phyloP scores from a whole-genome alignment of 2,329 filamentous ascomycete genomes.

The Venturiaceae sp. region DNA sequence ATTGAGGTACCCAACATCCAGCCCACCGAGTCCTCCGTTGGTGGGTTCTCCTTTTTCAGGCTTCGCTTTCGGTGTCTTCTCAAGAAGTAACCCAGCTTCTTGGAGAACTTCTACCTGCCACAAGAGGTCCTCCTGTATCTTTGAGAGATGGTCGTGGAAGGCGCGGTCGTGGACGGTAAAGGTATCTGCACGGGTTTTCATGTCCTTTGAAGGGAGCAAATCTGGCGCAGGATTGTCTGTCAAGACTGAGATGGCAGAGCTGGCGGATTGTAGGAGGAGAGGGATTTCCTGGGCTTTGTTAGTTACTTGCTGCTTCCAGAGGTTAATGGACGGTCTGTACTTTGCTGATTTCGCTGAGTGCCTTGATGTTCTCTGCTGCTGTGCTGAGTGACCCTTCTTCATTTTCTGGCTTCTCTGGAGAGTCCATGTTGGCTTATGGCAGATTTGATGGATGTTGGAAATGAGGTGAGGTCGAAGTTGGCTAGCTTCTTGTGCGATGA shows the following conservation, averaged over 20 bases:
- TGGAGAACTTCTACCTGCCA: conserved; percentile 71
- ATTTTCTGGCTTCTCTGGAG: not conserved
- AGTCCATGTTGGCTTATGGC: not conserved
- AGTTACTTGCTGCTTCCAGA: not conserved
- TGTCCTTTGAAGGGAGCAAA: not conserved
- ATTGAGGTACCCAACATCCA: conserved; percentile 87
- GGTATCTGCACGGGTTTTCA: conserved; percentile 46
- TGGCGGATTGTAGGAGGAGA: conserved; percentile 47
- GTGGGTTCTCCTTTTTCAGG: conserved; percentile 17
- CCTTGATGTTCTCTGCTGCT: conserved; percentile 8
- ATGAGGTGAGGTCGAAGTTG: not conserved
- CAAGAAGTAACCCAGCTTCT: conserved; percentile 63
- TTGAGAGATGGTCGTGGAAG: conserved; percentile 59
- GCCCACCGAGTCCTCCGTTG: conserved; percentile 37
- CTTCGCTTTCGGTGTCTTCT: conserved; percentile 11
- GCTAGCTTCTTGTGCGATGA: not conserved
- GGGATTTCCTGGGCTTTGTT: conserved; percentile 34
- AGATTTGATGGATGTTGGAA: not conserved
- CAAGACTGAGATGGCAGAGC: conserved; percentile 54
- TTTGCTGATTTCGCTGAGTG: conserved; percentile 19
- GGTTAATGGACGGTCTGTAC: not conserved
- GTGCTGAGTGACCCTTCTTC: not conserved
- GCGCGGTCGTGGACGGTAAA: conserved; percentile 45
- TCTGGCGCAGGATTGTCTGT: conserved; percentile 35
- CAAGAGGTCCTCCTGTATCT: conserved; percentile 64